Percentiles rank a stretch among this genome's conserved stretches.
Conservation (phyloP, 495 filamentous ascomycete species). For the Penicillium psychrofluorescens region DNA sequence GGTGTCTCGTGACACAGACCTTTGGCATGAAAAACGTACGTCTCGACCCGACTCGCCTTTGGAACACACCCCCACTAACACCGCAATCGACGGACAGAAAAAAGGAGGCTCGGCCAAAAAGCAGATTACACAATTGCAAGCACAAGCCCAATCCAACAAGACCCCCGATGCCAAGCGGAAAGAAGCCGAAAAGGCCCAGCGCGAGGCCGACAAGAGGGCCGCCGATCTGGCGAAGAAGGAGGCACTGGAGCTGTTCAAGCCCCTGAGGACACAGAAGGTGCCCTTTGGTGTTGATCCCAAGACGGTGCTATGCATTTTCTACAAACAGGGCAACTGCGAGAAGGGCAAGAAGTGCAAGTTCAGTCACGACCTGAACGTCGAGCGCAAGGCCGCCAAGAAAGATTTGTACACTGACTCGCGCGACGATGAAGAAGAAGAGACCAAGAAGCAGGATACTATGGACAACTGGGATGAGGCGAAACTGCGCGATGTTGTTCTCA, state of each 20-base stretch:
- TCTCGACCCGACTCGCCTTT: conserved; percentile 8
- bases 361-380: conserved; percentile 80
- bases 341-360: conserved; percentile 99
- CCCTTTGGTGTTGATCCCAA: conserved; percentile 97
- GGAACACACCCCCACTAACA: conserved; percentile 6
- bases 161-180: conserved; percentile 79
- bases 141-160: conserved; percentile 62
- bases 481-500: conserved; percentile 78
- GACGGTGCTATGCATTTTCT: conserved; percentile 94
- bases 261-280: conserved; percentile 90
- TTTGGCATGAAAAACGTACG: conserved; percentile 98
- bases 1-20: conserved; percentile 38
- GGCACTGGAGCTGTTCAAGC: conserved; percentile 81
- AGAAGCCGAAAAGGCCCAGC: conserved; percentile 78
- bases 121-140: conserved; percentile 73
- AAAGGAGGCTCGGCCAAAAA: conserved; percentile 87
- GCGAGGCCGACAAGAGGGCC: conserved; percentile 82
- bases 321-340: conserved; percentile 93
- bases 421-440: conserved; percentile 63
- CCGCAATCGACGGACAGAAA: conserved; percentile 48
- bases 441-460: conserved; percentile 87
- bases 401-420: conserved; percentile 84
- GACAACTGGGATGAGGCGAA: conserved; percentile 98
- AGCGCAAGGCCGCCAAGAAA: conserved; percentile 88
- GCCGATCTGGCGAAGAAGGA: conserved; percentile 74